Base-by-base conservation (phyloP, 176 grass and related monocot genomes). In the Saccharum spontaneum region DNA sequence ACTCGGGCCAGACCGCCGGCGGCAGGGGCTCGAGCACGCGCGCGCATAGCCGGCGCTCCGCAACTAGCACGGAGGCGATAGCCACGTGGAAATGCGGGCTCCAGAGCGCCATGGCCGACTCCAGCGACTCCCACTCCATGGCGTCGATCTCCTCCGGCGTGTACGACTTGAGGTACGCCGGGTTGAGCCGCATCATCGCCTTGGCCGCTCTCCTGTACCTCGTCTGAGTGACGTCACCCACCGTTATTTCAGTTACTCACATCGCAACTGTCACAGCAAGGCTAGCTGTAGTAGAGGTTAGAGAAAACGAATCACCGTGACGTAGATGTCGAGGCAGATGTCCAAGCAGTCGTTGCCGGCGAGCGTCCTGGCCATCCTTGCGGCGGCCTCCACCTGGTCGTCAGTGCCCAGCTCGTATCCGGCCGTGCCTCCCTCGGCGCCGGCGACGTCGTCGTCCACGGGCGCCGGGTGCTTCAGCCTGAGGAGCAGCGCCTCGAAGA, bases 241-340 rank as follows among this genome's bases (percentile, higher is more conserved):
- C 66, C 24, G 75, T 64, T 72, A 28, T 28, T 72, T 80, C 68
- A 33, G 41, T 65, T 39, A 31, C 64, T 28, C 33, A 1, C n/a
- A 77, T 15, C 10, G 34, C 50, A 71, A 40, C 18, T 0, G 37
- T 24, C 2, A 26, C 26, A 22, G 36, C 72, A 41, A 37, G 38
- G 5, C 24, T 40, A 28, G 28, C 28, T 28, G 28, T 28, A 28
- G 16, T 45, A 14, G 41, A 30, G 69, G 11, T n/a, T 31, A 24
- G 34, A 24, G 37, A 67, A 13, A 12, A 36, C 8, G 33, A 50
- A 36, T 59, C 61, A 87, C 86, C 80, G 82, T 94, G 49, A 91
- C 77, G 89, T 89, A 94, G 77, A 94, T 91, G 50, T 94, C 92
- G 39, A 94, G 78, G 80, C 89, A 86, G 81, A 94, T 94, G 54